Conservation (phyloP, 345 rosid genomes). For the Dipteronia dyeriana region DNA sequence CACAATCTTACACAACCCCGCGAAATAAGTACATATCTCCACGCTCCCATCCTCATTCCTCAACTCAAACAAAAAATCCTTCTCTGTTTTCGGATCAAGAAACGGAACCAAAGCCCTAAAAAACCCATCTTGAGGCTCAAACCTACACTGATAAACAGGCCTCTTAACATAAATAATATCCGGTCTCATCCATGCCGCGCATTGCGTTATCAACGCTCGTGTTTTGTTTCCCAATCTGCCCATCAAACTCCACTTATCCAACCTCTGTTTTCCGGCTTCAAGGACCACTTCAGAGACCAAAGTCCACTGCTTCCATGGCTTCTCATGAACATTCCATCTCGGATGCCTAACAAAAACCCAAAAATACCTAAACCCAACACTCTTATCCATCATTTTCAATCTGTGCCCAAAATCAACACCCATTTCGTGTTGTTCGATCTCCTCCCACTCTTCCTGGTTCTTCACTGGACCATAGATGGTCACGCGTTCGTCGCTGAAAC, state of each 20-base stretch:
- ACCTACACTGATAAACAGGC: slow-evolving; percentile 89
- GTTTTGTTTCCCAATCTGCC: slow-evolving; percentile 82
- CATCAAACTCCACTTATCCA: slow-evolving; percentile 97
- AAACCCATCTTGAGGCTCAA: slow-evolving; percentile 79
- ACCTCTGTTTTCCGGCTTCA: slow-evolving; percentile 71
- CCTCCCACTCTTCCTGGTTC: slow-evolving; percentile 81
- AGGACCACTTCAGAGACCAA: slow-evolving; percentile 81
- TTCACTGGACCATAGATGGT: slow-evolving; percentile 63
- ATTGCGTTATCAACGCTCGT: slow-evolving; percentile 60
- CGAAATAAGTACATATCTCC: slow-evolving; percentile 67
- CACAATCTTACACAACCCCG: slow-evolving; percentile 89
- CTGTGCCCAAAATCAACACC: slow-evolving; percentile 66
- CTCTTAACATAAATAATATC: slow-evolving; percentile 88
- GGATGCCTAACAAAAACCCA: slow-evolving; percentile 98
- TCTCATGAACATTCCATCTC: slow-evolving; percentile 70
- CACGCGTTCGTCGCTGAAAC: slow-evolving; percentile 75
- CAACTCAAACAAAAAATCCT: slow-evolving; percentile 57
- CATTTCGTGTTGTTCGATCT: slow-evolving; percentile 89
- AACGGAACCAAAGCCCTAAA: slow-evolving; percentile 59
- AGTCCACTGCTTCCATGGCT: slow-evolving; percentile 96
- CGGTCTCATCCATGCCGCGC: slow-evolving; percentile 96
- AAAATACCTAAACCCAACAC: slow-evolving; percentile 67
- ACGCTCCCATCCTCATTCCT: slow-evolving; percentile 64
- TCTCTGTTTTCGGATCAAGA: slow-evolving; percentile 73
- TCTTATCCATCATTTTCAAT: slow-evolving; percentile 58